Evolutionary conservation across 768 basidiomycete species (phyloP).

Genomic region (Lactarius vividus): DNA sequence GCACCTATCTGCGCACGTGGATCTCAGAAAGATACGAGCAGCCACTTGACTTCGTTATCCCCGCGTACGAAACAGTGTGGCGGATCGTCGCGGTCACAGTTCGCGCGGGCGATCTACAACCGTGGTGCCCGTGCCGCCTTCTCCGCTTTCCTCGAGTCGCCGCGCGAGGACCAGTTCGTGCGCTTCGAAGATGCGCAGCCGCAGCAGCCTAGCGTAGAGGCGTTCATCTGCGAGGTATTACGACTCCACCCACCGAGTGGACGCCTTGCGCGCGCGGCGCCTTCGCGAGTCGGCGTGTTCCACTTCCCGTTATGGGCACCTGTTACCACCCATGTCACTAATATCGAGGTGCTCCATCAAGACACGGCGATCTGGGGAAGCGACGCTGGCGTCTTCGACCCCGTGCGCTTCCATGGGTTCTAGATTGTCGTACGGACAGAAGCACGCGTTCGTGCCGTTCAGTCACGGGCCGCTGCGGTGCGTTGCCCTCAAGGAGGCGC

Average conservation of each 20-base stretch:
- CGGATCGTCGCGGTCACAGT: constrained; percentile 49
- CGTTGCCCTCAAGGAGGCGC: constrained; percentile 49
- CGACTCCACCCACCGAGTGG: constrained; percentile 52
- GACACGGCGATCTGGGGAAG: constrained; percentile 39
- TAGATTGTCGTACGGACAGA: constrained; percentile 25
- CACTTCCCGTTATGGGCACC: constrained; percentile 19
- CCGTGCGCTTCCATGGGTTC: constrained; percentile 40
- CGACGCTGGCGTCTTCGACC: constrained; percentile 42
- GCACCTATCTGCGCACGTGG: constrained; percentile 40
- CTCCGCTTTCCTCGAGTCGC: constrained; percentile 36
- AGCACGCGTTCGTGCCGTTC: constrained; percentile 42
- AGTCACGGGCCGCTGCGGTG: constrained; percentile 50
- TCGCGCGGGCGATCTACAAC: constrained; percentile 38
- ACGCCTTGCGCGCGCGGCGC: constrained; percentile 39
- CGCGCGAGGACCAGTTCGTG: constrained; percentile 35
- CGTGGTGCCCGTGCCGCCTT: constrained; percentile 36
- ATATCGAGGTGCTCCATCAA: constrained; percentile 27
- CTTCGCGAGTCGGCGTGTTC: constrained; percentile 6
- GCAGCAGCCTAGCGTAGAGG: constrained; percentile 35
- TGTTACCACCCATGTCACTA: constrained; percentile 29
- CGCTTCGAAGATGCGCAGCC: constrained; percentile 8
- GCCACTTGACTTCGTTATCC: constrained; percentile 53
- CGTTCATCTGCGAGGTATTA: constrained; percentile 45
- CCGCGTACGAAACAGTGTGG: constrained; percentile 63
- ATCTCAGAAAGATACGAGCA: constrained; percentile 39